Conservation (phyloP, 495 filamentous ascomycete genomes). For the Oleoguttula mirabilis region DNA sequence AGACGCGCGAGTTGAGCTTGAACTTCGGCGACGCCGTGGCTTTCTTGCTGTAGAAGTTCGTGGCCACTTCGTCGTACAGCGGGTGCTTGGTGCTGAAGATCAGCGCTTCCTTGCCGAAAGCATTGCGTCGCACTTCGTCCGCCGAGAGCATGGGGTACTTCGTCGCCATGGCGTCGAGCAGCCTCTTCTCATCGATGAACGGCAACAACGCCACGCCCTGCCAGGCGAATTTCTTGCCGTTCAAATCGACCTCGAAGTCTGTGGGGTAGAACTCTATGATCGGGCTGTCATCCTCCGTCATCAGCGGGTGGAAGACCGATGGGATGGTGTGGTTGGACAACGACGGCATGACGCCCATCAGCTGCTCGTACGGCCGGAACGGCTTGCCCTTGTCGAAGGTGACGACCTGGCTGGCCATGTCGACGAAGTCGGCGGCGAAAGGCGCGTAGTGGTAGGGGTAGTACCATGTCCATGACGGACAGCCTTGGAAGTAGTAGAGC, state of each 20-base stretch:
- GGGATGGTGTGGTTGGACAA: conserved; percentile 87
- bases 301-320: conserved; percentile 70
- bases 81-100: conserved; percentile 70
- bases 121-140: conserved; percentile 70
- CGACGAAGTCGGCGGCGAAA: conserved; percentile 89
- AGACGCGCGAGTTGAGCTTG: conserved; percentile 58
- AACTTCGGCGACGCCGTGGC: conserved; percentile 48
- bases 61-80: conserved; percentile 68
- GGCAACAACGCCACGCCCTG: conserved; percentile 89
- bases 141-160: conserved; percentile 67
- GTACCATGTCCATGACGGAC: conserved; percentile 97
- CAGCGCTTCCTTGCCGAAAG: conserved; percentile 66
- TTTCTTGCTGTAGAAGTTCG: conserved; percentile 85
- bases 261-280: conserved; percentile 97
- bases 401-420: conserved; percentile 65
- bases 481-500: conserved; percentile 94
- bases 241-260: conserved; percentile 83
- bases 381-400: conserved; percentile 75
- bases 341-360: conserved; percentile 95
- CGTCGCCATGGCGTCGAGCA: conserved; percentile 71
- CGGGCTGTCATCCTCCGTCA: conserved; percentile 73
- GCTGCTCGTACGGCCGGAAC: conserved; percentile 89
- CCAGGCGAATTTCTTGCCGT: conserved; percentile 98
- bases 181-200: conserved; percentile 85
- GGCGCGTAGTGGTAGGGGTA: conserved; percentile 98